Base-by-base conservation (phyloP, 306 rosid genomes). In the Sicyos baderoa region DNA sequence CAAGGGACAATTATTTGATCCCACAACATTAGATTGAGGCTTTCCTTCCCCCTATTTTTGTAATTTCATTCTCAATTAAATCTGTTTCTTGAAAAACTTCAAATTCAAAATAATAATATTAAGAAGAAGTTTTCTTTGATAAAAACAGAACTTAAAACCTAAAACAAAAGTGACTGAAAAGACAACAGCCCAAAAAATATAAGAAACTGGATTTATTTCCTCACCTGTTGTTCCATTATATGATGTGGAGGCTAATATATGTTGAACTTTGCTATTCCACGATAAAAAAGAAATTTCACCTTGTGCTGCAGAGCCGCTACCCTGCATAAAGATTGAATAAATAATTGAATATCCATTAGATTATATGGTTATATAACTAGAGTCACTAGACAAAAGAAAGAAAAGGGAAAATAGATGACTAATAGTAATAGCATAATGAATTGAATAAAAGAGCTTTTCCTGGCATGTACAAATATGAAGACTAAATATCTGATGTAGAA, bases 191-290 rank as follows among this genome's bases (percentile, higher is more conserved):
- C 22, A 35, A 35, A n/a, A 60, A 60, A n/a, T 60, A 23, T n/a
- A 52, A n/a, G 67, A 60, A 35, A 60, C 23, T 4, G 47, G 23
- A 48, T 67, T 68, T 60, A 42, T 35, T 66, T 70, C 67, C 96
- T 86, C 77, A 90, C 97, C 99, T 3, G 97, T 94, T 70, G 99
- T 79, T 74, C 99, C 99, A 70, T 90, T 94, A 76, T 90, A 90
- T 17, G 99, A 94, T 67, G 99, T 86, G 9, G 99, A 94, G 17
- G 99, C 97, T 74, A 94, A 83, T 76, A 94, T 90, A 74, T 90
- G 97, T 73, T 94, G 99, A 71, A 94, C 99, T 84, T 94, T 94
- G 84, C 97, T 94, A 76, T 94, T 94, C 99, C 99, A 94, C 54
- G 99, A 94, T 75, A 94, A 84, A 82, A 88, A 94, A 21, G 99